Evolutionary conservation across 1,139 yeast species (phyloP).

Genomic region (Zhuliangozyma parablackwelliae): DNA sequence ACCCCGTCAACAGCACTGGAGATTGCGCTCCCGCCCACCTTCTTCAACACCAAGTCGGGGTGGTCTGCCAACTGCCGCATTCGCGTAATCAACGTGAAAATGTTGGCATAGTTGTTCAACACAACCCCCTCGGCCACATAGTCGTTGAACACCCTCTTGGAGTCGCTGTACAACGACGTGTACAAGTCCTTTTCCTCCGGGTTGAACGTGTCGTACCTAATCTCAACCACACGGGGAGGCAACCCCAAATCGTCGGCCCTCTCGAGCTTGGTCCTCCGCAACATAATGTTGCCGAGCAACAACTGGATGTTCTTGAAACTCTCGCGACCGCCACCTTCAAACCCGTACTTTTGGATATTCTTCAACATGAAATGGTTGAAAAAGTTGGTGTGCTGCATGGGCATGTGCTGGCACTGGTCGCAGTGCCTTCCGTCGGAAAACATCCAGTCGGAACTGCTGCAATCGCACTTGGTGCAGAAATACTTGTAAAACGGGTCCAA

Average conservation of each 20-base stretch:
- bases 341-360: conserved; percentile 81
- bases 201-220: conserved; percentile 80
- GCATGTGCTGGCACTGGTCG: conserved; percentile 81
- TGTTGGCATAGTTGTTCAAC: conserved; percentile 90
- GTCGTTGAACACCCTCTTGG: conserved; percentile 77
- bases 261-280: conserved; percentile 90
- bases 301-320: conserved; percentile 76
- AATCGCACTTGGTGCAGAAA: conserved; percentile 87
- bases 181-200: conserved; percentile 93
- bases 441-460: conserved; percentile 76
- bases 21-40: conserved; percentile 43
- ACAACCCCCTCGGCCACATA: conserved; percentile 96
- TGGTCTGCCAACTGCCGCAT: conserved; percentile 98
- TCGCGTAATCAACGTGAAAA: conserved; percentile 89
- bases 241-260: conserved; percentile 95
- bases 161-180: conserved; percentile 80
- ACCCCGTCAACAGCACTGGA: conserved; percentile 47
- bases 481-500: conserved; percentile 84
- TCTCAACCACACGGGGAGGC: conserved; percentile 90
- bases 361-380: conserved; percentile 93
- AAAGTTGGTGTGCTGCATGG: conserved; percentile 91
- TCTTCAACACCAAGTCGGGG: conserved; percentile 86
- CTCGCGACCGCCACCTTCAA: conserved; percentile 71
- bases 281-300: conserved; percentile 73
- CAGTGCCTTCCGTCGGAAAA: conserved; percentile 81